These are phyloP conservation scores for Suillus subalutaceus DNA, from an alignment of 768 basidiomycete species.

Conservation along the genomic window DNA sequence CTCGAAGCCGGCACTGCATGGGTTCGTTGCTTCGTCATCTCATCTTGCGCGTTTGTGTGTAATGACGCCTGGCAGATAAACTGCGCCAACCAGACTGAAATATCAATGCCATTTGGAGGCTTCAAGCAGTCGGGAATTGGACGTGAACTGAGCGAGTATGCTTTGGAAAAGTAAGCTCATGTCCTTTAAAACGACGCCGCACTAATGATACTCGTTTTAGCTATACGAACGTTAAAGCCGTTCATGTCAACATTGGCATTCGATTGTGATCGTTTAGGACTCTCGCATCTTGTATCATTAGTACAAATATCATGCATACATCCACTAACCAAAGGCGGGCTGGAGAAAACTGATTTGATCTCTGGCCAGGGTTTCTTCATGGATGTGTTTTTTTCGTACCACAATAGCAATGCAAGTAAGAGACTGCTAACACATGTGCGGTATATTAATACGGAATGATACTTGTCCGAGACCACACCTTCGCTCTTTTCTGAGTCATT, in stretches of 20 bases:
- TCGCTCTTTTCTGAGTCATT: too few species aligned
- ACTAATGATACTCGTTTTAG: slow-evolving; percentile 26
- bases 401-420: too few species aligned
- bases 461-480: too few species aligned
- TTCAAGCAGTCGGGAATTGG: slow-evolving; percentile 78
- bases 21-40: slow-evolving; percentile 35
- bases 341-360: too few species aligned
- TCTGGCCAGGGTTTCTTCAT: too few species aligned
- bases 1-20: slow-evolving; percentile 61
- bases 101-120: slow-evolving; percentile 66
- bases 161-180: slow-evolving; percentile 45
- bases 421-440: too few species aligned
- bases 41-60: background rate
- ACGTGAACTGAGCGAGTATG: slow-evolving; percentile 70
- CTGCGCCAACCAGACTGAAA: slow-evolving; percentile 45
- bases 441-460: too few species aligned
- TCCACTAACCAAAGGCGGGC: too few species aligned
- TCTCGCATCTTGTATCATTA: background rate
- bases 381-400: too few species aligned
- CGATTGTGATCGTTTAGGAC: background rate
- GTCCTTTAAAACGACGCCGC: background rate
- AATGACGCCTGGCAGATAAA: slow-evolving; percentile 39
- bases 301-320: background rate
- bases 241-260: slow-evolving; percentile 54
- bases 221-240: slow-evolving; percentile 61